Evolutionary conservation across 2,329 filamentous ascomycete species (phyloP).

Genomic region (Chaetomium olivaceum): DNA sequence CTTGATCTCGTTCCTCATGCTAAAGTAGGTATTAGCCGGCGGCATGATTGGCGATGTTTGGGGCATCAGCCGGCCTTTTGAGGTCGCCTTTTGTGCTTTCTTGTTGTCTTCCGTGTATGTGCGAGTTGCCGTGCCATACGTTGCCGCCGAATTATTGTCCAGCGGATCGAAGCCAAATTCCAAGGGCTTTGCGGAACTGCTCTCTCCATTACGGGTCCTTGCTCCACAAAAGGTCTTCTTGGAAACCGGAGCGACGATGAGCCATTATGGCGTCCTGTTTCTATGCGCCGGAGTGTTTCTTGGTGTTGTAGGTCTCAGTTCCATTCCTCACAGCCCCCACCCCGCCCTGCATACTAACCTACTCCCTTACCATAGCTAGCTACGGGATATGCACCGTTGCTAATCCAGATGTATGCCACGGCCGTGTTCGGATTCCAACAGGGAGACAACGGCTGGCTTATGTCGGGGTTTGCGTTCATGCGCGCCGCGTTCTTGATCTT

Average conservation of each 20-base stretch:
- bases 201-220: conserved; percentile 64
- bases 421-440: conserved; percentile 56
- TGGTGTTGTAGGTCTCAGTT: conserved; percentile 52
- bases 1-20: not conserved
- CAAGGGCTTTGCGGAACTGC: conserved; percentile 53
- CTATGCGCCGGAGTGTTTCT: conserved; percentile 67
- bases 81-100: conserved; percentile 61
- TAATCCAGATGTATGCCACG: conserved; percentile 62
- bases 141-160: conserved; percentile 47
- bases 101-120: conserved; percentile 47
- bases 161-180: conserved; percentile 36
- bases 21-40: conserved; percentile 46
- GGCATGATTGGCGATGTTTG: conserved; percentile 65
- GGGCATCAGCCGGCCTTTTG: conserved; percentile 65
- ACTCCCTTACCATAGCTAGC: conserved; percentile 48
- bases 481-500: conserved; percentile 57
- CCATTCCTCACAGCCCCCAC: not conserved
- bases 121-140: conserved; percentile 48
- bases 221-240: conserved; percentile 57
- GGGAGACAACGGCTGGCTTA: conserved; percentile 57
- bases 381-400: conserved; percentile 64
- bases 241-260: conserved; percentile 50
- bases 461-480: conserved; percentile 57
- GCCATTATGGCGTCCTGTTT: conserved; percentile 63
- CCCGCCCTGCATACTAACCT: not conserved